These are phyloP conservation scores for Escallonia herrerae DNA, from an alignment of 129 eudicot genomes.

Conservation along the genomic window DNA sequence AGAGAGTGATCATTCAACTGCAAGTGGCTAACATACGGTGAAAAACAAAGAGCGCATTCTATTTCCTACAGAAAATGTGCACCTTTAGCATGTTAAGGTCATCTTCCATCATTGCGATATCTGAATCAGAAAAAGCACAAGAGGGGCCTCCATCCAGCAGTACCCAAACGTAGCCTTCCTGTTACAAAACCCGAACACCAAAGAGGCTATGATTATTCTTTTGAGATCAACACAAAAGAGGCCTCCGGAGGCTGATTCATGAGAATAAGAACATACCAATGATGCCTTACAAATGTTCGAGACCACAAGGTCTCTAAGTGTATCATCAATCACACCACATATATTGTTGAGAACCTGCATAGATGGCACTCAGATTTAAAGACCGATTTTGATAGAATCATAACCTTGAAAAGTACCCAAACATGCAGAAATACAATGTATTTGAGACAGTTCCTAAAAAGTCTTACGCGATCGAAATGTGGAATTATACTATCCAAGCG, in stretches of 20 bases:
- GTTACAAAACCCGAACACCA: slow-evolving; percentile 3
- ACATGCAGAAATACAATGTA: background rate
- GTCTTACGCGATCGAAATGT: slow-evolving; percentile 64
- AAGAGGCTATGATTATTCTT: no score
- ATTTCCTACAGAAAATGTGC: slow-evolving; percentile 5
- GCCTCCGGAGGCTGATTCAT: background rate
- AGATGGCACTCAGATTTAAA: slow-evolving; percentile 3
- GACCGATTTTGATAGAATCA: background rate
- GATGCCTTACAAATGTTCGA: slow-evolving; percentile 77
- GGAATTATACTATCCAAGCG: slow-evolving; percentile 76
- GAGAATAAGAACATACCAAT: slow-evolving; percentile 37
- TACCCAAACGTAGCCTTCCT: slow-evolving; percentile 93
- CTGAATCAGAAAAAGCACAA: slow-evolving; percentile 82
- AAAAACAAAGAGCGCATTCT: background rate
- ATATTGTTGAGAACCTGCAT: slow-evolving; percentile 66
- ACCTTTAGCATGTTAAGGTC: slow-evolving; percentile 81
- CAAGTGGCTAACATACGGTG: background rate
- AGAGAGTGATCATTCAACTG: background rate
- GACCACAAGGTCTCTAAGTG: slow-evolving; percentile 79
- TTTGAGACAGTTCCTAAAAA: background rate
- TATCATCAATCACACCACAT: slow-evolving; percentile 59
- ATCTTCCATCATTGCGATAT: slow-evolving; percentile 69
- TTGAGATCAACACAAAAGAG: slow-evolving; percentile 11
- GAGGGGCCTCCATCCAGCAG: slow-evolving; percentile 96
- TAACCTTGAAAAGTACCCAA: slow-evolving; percentile 4